Conservation (phyloP, 2,329 filamentous ascomycete species). For the Rugonectria rugulosa region DNA sequence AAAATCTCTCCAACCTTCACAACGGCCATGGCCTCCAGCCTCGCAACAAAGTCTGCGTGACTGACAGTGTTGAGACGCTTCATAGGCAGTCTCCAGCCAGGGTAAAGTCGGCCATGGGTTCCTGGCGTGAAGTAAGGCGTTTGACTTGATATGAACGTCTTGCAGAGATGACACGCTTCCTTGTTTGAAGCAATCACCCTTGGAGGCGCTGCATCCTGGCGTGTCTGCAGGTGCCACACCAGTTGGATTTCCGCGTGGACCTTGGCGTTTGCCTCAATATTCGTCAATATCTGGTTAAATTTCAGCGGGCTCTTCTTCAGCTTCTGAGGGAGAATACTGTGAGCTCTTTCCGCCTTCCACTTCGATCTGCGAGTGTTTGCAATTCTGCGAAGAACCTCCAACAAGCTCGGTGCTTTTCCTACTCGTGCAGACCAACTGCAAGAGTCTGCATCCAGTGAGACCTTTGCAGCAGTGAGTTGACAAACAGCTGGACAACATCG, state of each 20-base stretch:
- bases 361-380: background rate
- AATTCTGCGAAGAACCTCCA: background rate
- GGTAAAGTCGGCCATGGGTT: constrained; percentile 31
- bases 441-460: background rate
- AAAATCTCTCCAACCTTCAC: constrained; percentile 3
- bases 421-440: constrained; percentile 2
- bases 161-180: constrained; percentile 32
- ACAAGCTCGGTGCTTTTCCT: background rate
- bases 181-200: constrained; percentile 33
- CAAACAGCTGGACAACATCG: background rate
- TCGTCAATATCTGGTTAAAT: background rate
- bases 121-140: constrained; percentile 15
- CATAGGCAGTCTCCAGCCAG: constrained; percentile 25
- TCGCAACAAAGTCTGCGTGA: background rate
- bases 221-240: constrained; percentile 24
- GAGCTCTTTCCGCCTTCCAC: background rate
- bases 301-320: background rate
- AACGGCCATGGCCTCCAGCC: constrained; percentile 13
- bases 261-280: constrained; percentile 6
- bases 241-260: constrained; percentile 36
- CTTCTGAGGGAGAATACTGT: background rate
- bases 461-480: background rate
- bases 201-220: constrained; percentile 8
- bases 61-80: background rate
- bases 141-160: constrained; percentile 22